Base-by-base conservation (phyloP, 1,284 basidiomycete species). In the Pterula multifida region DNA sequence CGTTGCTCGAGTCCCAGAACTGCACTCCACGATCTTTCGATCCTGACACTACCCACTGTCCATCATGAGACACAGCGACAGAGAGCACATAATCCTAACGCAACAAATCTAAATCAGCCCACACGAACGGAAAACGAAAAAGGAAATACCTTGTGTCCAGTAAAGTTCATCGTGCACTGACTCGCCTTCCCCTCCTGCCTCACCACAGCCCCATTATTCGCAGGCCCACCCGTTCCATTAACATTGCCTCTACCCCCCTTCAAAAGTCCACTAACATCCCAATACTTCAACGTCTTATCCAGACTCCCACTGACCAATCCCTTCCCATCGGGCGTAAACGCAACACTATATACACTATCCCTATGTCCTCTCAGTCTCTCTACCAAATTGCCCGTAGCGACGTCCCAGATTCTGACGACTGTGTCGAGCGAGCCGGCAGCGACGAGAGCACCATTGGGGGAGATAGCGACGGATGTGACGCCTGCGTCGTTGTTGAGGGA, bases 11-110 rank as follows among this genome's bases (percentile, higher is more conserved):
- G 60, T 94, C 87, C 90, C 90, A 95, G 62, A 92, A 87, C 63
- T 89, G 83, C 32, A 95, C 88, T 1, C 84, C 82, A 21, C 90
- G 79, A 65, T 96, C 92, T 63, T 94, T 94, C 19, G 88, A 91
- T 22, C 90, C 90, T 19, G 88, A 90, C 2, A 91, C 88, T 55
- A 94, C 81, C 83, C 87, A 94, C 55, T 82, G 76, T 22, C 85
- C 85, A 63, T 95, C 90, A 51, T 86, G 84, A 21, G 85, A 85
- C 52, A 90, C 85, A 21, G 86, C 85, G 35, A 88, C 84, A 13
- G 79, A 80, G 25, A 90, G 68, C 17, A 90, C 86, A 58, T 87
- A 89, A 62, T 90, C 87, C 76, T 82, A 36, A 44, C 13, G 17
- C 17, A 25, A 15, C 21, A 24, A 3, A 23, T 45, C 35, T 21